phyloP scores from a whole-genome alignment of 768 basidiomycete genomes.

The Naganishia randhawae region DNA sequence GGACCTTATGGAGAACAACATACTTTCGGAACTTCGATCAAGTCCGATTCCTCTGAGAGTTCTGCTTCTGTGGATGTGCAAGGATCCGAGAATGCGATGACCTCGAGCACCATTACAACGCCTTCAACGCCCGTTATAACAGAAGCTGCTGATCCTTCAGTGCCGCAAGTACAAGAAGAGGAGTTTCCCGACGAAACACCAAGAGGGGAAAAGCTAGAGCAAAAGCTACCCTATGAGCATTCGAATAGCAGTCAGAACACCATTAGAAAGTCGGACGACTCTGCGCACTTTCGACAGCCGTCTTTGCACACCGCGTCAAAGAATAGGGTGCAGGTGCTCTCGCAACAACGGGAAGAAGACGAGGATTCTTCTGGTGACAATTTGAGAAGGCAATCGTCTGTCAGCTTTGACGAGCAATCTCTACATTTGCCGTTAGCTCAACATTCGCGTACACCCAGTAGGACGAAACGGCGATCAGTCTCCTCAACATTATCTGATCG shows the following conservation, averaged over 20 bases:
- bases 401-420: slow-evolving; percentile 40
- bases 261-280: slow-evolving; percentile 39
- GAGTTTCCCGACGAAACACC: slow-evolving; percentile 4
- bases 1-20: slow-evolving; percentile 18
- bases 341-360: slow-evolving; percentile 43
- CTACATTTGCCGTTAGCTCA: slow-evolving; percentile 59
- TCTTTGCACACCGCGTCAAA: slow-evolving; percentile 1
- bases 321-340: slow-evolving; percentile 33
- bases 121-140: slow-evolving; percentile 38
- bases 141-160: slow-evolving; percentile 35
- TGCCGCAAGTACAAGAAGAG: not conserved
- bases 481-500: slow-evolving; percentile 63
- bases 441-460: slow-evolving; percentile 74
- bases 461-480: slow-evolving; percentile 92
- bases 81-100: slow-evolving; percentile 19
- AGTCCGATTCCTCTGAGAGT: not conserved
- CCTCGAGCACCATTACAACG: slow-evolving; percentile 24
- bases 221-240: slow-evolving; percentile 33
- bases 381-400: slow-evolving; percentile 25
- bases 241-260: slow-evolving; percentile 49
- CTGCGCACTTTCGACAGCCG: not conserved
- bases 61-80: not conserved
- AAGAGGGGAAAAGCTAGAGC: not conserved
- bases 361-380: slow-evolving; percentile 28
- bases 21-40: not conserved